A percentile compares a stretch with the other conserved stretches of the same genome.
phyloP scores from a whole-genome alignment of 495 filamentous ascomycete species.

The Parmelia sp. region DNA sequence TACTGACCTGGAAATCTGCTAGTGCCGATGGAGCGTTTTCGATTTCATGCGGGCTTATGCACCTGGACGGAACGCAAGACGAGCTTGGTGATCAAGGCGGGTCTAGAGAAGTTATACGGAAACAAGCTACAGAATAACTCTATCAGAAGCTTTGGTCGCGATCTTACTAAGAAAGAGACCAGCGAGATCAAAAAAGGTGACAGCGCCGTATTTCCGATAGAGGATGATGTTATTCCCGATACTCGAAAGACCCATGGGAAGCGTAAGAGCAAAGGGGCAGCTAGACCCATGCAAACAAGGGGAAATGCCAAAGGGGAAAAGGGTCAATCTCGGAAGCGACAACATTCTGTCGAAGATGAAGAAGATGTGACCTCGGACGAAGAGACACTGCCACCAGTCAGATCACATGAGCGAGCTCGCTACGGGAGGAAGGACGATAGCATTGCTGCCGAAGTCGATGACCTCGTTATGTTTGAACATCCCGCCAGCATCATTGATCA shows the following conservation, averaged over 20 bases:
- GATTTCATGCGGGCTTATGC: neutral
- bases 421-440: neutral
- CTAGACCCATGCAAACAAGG: neutral
- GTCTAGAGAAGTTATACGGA: neutral
- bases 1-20: no score
- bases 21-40: conserved; percentile 5
- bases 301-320: neutral
- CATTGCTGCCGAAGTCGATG: neutral
- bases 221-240: neutral
- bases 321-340: neutral
- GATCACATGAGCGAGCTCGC: neutral
- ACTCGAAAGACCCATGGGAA: neutral
- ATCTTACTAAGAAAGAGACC: neutral
- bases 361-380: neutral
- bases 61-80: neutral
- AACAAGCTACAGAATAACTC: neutral
- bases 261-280: neutral
- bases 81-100: neutral
- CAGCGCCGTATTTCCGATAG: neutral
- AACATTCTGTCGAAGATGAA: neutral
- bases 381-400: neutral
- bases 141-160: neutral
- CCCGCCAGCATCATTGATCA: neutral
- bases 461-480: neutral
- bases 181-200: neutral